Percentiles rank a stretch among this genome's conserved stretches.
These are phyloP conservation scores for Cupressus sempervirens DNA, from an alignment of 75 land plant genomes.

Conservation along the genomic window DNA sequence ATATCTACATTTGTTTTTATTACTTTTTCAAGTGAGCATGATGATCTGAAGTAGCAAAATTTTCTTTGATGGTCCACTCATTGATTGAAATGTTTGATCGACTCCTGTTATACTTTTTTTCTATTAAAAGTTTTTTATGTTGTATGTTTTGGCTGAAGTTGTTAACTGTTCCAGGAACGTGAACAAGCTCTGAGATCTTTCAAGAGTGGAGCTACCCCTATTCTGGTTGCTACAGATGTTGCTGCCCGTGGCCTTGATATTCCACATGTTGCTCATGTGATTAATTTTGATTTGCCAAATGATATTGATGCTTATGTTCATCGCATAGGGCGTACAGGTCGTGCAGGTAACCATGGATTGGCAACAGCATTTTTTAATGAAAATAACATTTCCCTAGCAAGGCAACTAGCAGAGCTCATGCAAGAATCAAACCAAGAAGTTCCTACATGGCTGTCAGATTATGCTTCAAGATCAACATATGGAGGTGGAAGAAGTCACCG, in stretches of 20 bases:
- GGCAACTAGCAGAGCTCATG: conserved; percentile 74
- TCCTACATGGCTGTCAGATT: conserved; percentile 67
- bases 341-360: conserved; percentile 87
- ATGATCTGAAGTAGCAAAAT: background rate
- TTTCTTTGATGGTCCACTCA: background rate
- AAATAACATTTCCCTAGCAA: conserved; percentile 64
- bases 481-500: conserved; percentile 49
- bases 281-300: conserved; percentile 87
- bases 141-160: conserved; percentile 15
- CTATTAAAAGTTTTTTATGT: background rate
- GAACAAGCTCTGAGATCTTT: conserved; percentile 82
- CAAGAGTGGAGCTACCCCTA: conserved; percentile 71
- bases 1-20: background rate
- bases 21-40: background rate
- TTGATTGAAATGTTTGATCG: background rate
- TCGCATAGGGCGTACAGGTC: conserved; percentile 87
- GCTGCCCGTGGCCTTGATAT: conserved; percentile 90
- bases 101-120: background rate
- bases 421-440: conserved; percentile 83
- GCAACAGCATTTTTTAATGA: conserved; percentile 95
- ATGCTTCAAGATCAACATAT: conserved; percentile 45
- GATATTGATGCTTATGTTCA: conserved; percentile 97
- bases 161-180: conserved; percentile 52
- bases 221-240: conserved; percentile 88
- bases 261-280: conserved; percentile 87